Percentiles rank a stretch among this genome's conserved stretches.
Conservation (phyloP, 2,329 filamentous ascomycete genomes). For the Colletotrichum aenigma region DNA sequence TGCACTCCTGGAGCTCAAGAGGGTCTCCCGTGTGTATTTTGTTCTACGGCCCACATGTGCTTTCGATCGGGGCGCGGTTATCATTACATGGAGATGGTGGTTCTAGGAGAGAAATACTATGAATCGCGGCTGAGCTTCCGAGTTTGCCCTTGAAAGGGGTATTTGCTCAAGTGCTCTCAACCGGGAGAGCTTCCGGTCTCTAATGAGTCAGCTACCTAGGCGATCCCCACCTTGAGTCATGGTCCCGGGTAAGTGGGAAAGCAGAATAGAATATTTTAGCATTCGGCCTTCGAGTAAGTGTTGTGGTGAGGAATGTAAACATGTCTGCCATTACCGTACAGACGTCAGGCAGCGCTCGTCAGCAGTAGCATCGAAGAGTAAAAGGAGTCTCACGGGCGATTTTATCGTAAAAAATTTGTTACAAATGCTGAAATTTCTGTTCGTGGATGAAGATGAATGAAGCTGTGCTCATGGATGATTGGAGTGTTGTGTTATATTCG, state of each 20-base stretch:
- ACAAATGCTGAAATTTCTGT: background rate
- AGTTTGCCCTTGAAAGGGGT: background rate
- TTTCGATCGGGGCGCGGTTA: background rate
- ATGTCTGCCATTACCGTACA: background rate
- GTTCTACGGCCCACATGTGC: background rate
- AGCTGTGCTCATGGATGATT: background rate
- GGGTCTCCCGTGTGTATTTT: background rate
- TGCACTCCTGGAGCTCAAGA: background rate
- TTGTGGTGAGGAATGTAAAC: background rate
- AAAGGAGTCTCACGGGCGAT: background rate
- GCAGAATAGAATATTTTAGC: background rate
- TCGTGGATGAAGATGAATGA: background rate
- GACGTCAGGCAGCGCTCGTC: background rate
- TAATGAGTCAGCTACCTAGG: background rate
- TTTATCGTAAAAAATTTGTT: too few species aligned
- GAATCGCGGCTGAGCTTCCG: background rate
- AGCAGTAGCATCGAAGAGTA: background rate
- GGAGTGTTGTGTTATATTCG: background rate
- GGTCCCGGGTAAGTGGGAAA: background rate
- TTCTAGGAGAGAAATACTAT: background rate
- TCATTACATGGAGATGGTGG: background rate
- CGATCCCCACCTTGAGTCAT: background rate
- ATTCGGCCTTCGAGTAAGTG: background rate
- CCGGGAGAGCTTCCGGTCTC: background rate
- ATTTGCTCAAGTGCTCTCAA: background rate